These are phyloP conservation scores for Suillus fuscotomentosus DNA, from an alignment of 768 basidiomycete species.

Conservation along the genomic window DNA sequence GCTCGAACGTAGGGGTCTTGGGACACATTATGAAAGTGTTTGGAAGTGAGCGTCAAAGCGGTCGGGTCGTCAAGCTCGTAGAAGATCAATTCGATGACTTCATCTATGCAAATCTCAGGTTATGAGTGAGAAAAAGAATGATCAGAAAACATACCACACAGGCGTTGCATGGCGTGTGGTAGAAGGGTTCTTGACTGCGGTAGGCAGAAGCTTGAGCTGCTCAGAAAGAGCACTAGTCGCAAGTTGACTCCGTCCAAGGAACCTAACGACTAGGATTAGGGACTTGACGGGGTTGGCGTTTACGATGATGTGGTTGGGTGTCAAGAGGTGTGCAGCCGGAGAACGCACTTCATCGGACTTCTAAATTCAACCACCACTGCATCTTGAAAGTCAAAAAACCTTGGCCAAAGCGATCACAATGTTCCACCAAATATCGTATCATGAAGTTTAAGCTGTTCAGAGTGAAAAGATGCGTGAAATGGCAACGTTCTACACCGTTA, in stretches of 20 bases:
- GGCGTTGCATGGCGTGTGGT: slow-evolving; percentile 51
- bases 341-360: slow-evolving; percentile 34
- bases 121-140: slow-evolving; percentile 10
- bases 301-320: slow-evolving; percentile 33
- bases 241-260: background rate
- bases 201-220: slow-evolving; percentile 6
- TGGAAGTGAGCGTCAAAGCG: slow-evolving; percentile 54
- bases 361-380: slow-evolving; percentile 28
- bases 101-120: slow-evolving; percentile 35
- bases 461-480: background rate
- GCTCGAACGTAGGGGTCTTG: slow-evolving; percentile 76
- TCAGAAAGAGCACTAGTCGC: background rate
- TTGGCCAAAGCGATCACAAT: background rate
- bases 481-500: slow-evolving; percentile 2
- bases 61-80: slow-evolving; percentile 69
- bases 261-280: background rate
- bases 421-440: background rate
- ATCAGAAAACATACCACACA: slow-evolving; percentile 54
- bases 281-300: slow-evolving; percentile 17
- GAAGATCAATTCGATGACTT: slow-evolving; percentile 72
- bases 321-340: slow-evolving; percentile 31
- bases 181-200: slow-evolving; percentile 2
- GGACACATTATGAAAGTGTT: slow-evolving; percentile 60
- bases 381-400: background rate
- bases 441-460: background rate